Evolutionary conservation across 106 monocot genomes (phyloP), one percentile per base, ranked within the genome.

Genomic region (Apostasia ramifera): DNA sequence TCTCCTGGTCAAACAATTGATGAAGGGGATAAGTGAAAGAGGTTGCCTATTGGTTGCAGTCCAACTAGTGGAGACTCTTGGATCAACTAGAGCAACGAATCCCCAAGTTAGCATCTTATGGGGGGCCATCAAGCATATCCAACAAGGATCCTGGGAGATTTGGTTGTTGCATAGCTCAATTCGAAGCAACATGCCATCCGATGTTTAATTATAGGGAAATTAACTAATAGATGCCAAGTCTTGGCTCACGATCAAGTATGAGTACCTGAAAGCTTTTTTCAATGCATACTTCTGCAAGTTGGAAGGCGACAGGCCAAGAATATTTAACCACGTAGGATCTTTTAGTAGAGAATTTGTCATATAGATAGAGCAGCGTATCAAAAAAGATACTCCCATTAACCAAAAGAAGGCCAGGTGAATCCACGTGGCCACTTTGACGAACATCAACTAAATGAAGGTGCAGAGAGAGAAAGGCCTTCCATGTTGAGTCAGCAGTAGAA

Each of bases 81-180:
- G 68, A 53, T 40, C 3, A 40, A 52, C 38, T 67, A 12, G 68
- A 68, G 67, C 52, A 50, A 41, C 41, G 54, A 68, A 53, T 59
- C 73, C 72, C 73, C 52, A 63, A 73, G 64, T 73, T 63, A 64
- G 73, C 58, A 44, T 56, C 42, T 57, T 70, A 70, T 70, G 58
- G 71, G 59, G 39, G 70, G 58, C 47, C 57, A 37, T 72, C 72
- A 73, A 73, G 51, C 61, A 61, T 13, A 61, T 43, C 66, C 55
- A n/a, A 46, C 65, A 73, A 73, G 63, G 63, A 73, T 73, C 63
- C 43, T 65, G 63, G 64, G 73, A 63, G 73, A 73, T 55, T 43
- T 54, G 63, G 8, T 63, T 63, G 62, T 73, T 73, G 73, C 52
- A 26, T 71, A 50, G 66, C 66, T 66, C 48, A 48, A 13, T 45